Base-by-base conservation (phyloP, 2,329 filamentous ascomycete species). In the Periconia digitata region DNA sequence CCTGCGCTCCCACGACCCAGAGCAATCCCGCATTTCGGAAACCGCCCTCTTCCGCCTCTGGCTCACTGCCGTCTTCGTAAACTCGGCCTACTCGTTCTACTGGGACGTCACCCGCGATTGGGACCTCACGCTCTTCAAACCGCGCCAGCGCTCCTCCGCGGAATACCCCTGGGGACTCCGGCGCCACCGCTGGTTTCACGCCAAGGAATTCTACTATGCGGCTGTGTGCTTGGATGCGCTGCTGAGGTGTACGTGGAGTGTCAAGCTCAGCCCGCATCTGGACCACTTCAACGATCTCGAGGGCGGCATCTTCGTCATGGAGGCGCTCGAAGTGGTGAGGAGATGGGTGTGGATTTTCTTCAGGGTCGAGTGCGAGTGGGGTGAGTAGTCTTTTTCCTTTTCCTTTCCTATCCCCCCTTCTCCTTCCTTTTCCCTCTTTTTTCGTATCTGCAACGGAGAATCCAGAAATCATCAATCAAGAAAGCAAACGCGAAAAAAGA, bases 341-440 rank as follows among this genome's bases (percentile, higher is more conserved):
- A 81, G 94, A 48, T 97, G 92, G 91, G 81, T 97, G 51, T 99
- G 94, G 94, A 90, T 96, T 48, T 97, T 96, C 73, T 90, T 97
- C 73, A 83, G 94, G 8, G 86, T 95, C 35, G 94, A 99, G 77
- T 92, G 90, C 18, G 94, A 99, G 76, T 96, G 89, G 88, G 82
- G 90, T 72, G 77, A 84, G 73, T 73, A 27, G 7, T 17, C 18
- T 22, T 21, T 12, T 13, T 22, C 15, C 29, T 24, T 42, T 27
- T 32, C 39, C 27, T 36, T 22, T 21, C n/a, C n/a, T n/a, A n/a
- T n/a, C n/a, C n/a, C n/a, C n/a, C n/a, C n/a, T n/a, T n/a, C n/a
- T n/a, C n/a, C n/a, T n/a, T n/a, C n/a, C n/a, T n/a, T n/a, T n/a
- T n/a, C n/a, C n/a, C n/a, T n/a, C n/a, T n/a, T n/a, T n/a, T n/a